These are phyloP conservation scores for Lentinula aciculospora DNA, from an alignment of 768 basidiomycete genomes.

Conservation along the genomic window DNA sequence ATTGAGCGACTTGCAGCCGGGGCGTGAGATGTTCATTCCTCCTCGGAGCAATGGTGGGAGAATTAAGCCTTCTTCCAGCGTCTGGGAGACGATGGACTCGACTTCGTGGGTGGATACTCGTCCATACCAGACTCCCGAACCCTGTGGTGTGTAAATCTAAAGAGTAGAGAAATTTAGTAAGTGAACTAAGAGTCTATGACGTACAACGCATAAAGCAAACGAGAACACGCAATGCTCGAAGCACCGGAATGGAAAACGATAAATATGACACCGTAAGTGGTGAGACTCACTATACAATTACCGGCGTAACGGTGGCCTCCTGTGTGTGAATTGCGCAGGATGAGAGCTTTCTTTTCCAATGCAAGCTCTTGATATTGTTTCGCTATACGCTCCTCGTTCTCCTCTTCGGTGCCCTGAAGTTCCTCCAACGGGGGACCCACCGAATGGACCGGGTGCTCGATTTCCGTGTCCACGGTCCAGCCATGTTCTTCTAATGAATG, in stretches of 20 bases:
- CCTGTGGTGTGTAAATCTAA: constrained; percentile 84
- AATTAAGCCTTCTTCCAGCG: constrained; percentile 79
- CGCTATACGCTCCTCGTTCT: constrained; percentile 50
- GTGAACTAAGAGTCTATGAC: not conserved
- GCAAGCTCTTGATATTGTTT: constrained; percentile 48
- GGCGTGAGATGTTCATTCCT: constrained; percentile 71
- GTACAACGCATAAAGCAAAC: not conserved
- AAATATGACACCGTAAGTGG: not conserved
- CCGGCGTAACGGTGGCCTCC: constrained; percentile 94
- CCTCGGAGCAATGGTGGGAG: constrained; percentile 83
- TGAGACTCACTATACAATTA: constrained; percentile 72
- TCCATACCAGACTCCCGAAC: constrained; percentile 89
- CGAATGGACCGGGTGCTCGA: constrained; percentile 50
- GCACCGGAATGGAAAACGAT: not conserved
- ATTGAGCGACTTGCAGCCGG: constrained; percentile 60
- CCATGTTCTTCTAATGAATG: constrained; percentile 58
- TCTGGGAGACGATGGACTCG: constrained; percentile 79
- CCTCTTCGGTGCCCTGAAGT: constrained; percentile 41
- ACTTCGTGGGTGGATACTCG: constrained; percentile 89
- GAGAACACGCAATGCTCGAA: not conserved
- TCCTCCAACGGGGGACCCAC: constrained; percentile 59
- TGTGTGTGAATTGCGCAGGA: constrained; percentile 84
- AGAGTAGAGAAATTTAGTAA: not conserved
- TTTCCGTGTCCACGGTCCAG: constrained; percentile 72
- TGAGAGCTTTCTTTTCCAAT: constrained; percentile 63